Evolutionary conservation across 2,329 filamentous ascomycete genomes (phyloP).

Genomic region (Fusarium pilosicola): DNA sequence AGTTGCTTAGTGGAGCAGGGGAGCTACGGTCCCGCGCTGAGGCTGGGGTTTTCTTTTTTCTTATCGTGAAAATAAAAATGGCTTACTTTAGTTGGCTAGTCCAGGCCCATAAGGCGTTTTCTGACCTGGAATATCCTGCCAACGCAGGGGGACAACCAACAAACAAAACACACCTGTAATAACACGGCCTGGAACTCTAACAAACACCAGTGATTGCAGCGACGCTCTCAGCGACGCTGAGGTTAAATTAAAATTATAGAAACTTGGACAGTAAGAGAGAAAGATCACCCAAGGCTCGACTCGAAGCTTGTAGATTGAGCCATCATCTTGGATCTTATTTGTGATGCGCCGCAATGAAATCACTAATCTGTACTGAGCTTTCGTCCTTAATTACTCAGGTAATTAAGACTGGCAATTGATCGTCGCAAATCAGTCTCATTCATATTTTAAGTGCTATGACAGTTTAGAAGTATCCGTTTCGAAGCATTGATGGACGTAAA

Average conservation of each 20-base stretch:
- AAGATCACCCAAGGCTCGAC: accelerated
- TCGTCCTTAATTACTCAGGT: accelerated
- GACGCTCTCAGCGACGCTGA: too few species aligned
- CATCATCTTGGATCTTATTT: accelerated
- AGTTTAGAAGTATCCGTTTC: accelerated
- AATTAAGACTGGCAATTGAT: accelerated
- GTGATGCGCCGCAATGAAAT: accelerated
- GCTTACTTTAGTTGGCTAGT: not conserved
- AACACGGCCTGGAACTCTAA: slow-evolving; percentile 52
- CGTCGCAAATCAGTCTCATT: accelerated
- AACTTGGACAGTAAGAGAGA: accelerated
- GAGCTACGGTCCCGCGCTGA: not conserved
- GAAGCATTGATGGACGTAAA: not conserved
- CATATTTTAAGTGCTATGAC: accelerated
- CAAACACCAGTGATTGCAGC: too few species aligned
- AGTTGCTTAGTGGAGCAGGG: not conserved
- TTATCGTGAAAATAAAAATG: not conserved
- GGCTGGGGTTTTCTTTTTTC: not conserved
- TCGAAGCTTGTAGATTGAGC: accelerated
- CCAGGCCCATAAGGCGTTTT: accelerated
- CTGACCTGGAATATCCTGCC: not conserved
- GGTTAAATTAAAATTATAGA: accelerated
- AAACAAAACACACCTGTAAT: not conserved
- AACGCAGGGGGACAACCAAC: not conserved
- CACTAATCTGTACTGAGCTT: accelerated